Percentiles rank a stretch among this genome's conserved stretches.
These are phyloP conservation scores for Termitomyces sp. DNA, from an alignment of 768 basidiomycete genomes.

Conservation along the genomic window DNA sequence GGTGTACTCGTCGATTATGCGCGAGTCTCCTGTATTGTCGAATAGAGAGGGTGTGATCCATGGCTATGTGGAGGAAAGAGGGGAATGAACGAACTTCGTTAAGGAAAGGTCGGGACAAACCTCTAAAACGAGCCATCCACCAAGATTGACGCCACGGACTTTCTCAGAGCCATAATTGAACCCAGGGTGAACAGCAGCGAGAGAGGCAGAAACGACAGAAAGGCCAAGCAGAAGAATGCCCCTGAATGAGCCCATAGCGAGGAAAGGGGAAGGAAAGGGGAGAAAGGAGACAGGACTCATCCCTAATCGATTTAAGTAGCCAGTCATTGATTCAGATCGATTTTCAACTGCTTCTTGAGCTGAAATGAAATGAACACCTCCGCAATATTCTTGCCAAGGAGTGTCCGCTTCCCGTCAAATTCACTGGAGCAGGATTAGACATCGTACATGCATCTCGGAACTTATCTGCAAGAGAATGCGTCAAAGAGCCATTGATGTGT, in stretches of 20 bases:
- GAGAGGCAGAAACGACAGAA: slow-evolving; percentile 25
- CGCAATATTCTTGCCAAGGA: background rate
- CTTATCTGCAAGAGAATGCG: background rate
- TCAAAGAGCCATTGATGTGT: background rate
- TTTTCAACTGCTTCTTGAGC: slow-evolving; percentile 17
- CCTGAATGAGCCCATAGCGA: slow-evolving; percentile 10
- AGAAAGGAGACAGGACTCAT: background rate
- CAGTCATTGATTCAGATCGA: slow-evolving; percentile 12
- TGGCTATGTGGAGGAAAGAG: slow-evolving; percentile 32
- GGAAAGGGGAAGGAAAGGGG: background rate
- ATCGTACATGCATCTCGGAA: background rate
- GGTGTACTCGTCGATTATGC: slow-evolving; percentile 75
- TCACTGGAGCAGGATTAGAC: background rate
- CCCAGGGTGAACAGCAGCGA: slow-evolving; percentile 37
- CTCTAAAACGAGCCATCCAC: slow-evolving; percentile 49
- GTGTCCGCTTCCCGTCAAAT: slow-evolving; percentile 5
- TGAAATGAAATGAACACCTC: slow-evolving; percentile 12
- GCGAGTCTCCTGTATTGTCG: slow-evolving; percentile 54
- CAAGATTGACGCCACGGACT: slow-evolving; percentile 82
- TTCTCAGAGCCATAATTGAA: slow-evolving; percentile 72
- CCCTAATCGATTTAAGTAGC: background rate
- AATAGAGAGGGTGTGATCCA: slow-evolving; percentile 80
- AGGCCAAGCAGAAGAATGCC: slow-evolving; percentile 19
- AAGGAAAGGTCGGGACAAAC: slow-evolving; percentile 19
- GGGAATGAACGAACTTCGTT: slow-evolving; percentile 4